These are phyloP conservation scores for Solanum appendiculatum DNA, from an alignment of 257 asterid genomes.

Conservation along the genomic window DNA sequence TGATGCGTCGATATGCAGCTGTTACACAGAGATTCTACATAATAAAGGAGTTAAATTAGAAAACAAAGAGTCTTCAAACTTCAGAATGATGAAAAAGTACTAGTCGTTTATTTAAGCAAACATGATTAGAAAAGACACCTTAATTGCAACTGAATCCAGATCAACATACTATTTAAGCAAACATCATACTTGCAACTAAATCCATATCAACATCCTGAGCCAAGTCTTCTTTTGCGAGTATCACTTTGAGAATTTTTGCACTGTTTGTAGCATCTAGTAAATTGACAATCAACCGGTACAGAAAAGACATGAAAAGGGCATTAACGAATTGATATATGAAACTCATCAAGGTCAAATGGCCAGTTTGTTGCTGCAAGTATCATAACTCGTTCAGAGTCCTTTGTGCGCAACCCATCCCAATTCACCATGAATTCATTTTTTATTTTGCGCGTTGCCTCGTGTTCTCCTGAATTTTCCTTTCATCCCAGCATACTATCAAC, in stretches of 20 bases:
- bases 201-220: conserved; percentile 65
- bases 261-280: conserved; percentile 87
- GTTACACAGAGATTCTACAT: conserved; percentile 76
- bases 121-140: conserved; percentile 27
- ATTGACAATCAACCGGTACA: conserved; percentile 78
- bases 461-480: conserved; percentile 83
- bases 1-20: conserved; percentile 82
- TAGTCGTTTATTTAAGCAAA: background rate
- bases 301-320: background rate
- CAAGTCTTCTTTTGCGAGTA: conserved; percentile 78
- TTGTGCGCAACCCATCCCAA: conserved; percentile 94
- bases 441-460: conserved; percentile 94
- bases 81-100: background rate
- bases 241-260: conserved; percentile 68
- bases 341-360: conserved; percentile 89
- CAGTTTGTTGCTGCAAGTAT: conserved; percentile 95
- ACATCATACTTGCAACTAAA: conserved; percentile 62
- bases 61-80: background rate
- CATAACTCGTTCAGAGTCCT: conserved; percentile 75
- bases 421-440: conserved; percentile 94
- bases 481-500: conserved; percentile 95
- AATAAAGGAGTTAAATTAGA: background rate
- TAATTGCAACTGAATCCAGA: too few species aligned
- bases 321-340: conserved; percentile 3
- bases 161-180: too few species aligned